Conservation (phyloP, 116 monocot species). For the Phalaenopsis hybrid region DNA sequence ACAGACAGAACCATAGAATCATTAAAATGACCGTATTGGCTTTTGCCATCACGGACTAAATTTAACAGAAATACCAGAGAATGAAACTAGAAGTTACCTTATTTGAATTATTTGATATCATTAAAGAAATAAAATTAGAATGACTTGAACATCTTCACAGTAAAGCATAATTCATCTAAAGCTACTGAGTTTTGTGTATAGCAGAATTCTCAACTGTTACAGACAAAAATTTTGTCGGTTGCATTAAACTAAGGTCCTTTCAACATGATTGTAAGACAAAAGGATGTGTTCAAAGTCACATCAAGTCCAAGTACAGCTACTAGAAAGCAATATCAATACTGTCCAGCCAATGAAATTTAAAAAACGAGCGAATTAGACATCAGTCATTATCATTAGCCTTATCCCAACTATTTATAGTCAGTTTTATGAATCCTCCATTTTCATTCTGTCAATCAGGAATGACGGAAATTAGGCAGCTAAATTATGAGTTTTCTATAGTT, state of each 20-base stretch:
- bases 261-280: background rate
- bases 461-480: background rate
- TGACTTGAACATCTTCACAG: background rate
- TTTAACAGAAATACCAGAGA: background rate
- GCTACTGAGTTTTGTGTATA: background rate
- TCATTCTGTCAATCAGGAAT: background rate
- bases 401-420: background rate
- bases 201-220: background rate
- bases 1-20: slow-evolving; percentile 1
- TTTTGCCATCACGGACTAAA: background rate
- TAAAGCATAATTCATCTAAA: background rate
- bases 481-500: too few relatives aligned
- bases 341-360: background rate
- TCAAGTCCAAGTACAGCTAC: background rate
- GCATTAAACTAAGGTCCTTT: background rate
- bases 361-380: too few relatives aligned
- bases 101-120: background rate
- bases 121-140: background rate
- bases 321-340: background rate
- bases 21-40: background rate
- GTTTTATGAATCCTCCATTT: background rate
- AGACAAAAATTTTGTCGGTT: background rate
- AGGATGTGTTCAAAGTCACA: background rate
- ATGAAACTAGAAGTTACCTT: background rate
- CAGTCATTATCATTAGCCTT: too few relatives aligned